A percentile compares a stretch with the other conserved stretches of the same genome.
Conservation (phyloP, 2,329 filamentous ascomycete genomes). For the Cordyceps militaris region DNA sequence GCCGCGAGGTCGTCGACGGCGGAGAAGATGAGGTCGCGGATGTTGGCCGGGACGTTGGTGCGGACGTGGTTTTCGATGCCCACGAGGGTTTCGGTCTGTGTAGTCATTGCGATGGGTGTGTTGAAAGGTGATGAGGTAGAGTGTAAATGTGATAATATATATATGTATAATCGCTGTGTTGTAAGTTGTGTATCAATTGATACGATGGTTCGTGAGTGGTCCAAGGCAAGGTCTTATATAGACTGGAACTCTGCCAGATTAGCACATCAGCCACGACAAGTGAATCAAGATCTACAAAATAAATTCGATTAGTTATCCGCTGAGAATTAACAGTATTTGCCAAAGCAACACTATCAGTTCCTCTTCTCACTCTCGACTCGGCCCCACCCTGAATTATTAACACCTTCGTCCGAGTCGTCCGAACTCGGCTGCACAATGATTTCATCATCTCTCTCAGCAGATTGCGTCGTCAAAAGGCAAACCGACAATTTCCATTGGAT, state of each 20-base stretch:
- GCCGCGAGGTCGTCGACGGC: slow-evolving; percentile 4
- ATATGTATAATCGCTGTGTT: too few relatives aligned
- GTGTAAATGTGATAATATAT: background rate
- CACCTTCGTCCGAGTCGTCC: background rate
- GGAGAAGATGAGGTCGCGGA: slow-evolving; percentile 7
- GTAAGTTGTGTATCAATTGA: too few relatives aligned
- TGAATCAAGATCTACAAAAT: background rate
- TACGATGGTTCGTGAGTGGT: too few relatives aligned
- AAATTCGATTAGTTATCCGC: background rate
- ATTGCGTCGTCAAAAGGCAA: background rate
- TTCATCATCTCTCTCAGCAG: background rate
- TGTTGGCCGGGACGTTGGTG: slow-evolving; percentile 6
- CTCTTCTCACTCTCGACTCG: too few relatives aligned
- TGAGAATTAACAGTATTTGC: background rate
- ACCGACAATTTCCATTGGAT: background rate
- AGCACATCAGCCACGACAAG: too few relatives aligned
- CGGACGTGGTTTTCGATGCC: slow-evolving; percentile 5
- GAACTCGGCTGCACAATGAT: background rate
- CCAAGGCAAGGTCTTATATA: background rate
- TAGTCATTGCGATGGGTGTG: background rate
- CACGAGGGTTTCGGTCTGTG: slow-evolving; percentile 9
- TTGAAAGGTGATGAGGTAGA: background rate
- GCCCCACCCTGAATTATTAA: too few relatives aligned
- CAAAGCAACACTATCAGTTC: too few relatives aligned
- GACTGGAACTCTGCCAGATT: too few relatives aligned